These are phyloP conservation scores for Fusarium longipes DNA, from an alignment of 2,329 filamentous ascomycete genomes.

Conservation along the genomic window DNA sequence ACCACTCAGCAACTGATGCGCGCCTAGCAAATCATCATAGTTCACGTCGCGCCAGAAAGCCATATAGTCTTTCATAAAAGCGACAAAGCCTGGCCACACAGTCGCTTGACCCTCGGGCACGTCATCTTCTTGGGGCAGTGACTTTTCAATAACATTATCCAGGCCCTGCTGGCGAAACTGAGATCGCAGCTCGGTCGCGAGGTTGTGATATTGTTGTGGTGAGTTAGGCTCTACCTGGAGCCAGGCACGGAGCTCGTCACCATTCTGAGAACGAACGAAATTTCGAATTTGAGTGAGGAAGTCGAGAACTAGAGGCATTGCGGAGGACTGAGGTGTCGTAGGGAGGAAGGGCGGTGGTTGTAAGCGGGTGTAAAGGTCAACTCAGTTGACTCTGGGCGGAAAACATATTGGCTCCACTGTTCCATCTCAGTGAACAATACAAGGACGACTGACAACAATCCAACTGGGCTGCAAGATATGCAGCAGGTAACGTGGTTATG, in stretches of 20 bases:
- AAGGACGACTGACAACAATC: neutral
- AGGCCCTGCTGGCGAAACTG: slow-evolving; percentile 65
- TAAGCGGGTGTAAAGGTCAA: slow-evolving; percentile 3
- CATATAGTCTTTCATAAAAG: slow-evolving; percentile 85
- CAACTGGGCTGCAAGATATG: neutral
- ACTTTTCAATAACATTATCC: slow-evolving; percentile 70
- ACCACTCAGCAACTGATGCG: slow-evolving; percentile 78
- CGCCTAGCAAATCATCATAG: slow-evolving; percentile 77
- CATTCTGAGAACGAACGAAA: slow-evolving; percentile 70
- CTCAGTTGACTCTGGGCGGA: slow-evolving; percentile 17
- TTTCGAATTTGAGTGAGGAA: slow-evolving; percentile 74
- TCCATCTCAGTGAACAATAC: neutral
- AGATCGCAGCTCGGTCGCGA: slow-evolving; percentile 74
- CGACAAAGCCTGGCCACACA: slow-evolving; percentile 79
- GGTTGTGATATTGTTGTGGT: slow-evolving; percentile 72
- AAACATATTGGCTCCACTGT: slow-evolving; percentile 40
- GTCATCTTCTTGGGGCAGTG: slow-evolving; percentile 73
- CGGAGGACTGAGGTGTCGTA: slow-evolving; percentile 3
- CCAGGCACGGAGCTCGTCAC: slow-evolving; percentile 73
- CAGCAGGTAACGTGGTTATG: neutral
- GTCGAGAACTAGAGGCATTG: slow-evolving; percentile 72
- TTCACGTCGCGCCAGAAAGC: slow-evolving; percentile 84
- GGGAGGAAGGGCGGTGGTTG: neutral
- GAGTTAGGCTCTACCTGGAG: slow-evolving; percentile 80
- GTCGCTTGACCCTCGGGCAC: slow-evolving; percentile 72